Conservation (phyloP, 202 grass and related monocot species). For the Zoysia matrella region DNA sequence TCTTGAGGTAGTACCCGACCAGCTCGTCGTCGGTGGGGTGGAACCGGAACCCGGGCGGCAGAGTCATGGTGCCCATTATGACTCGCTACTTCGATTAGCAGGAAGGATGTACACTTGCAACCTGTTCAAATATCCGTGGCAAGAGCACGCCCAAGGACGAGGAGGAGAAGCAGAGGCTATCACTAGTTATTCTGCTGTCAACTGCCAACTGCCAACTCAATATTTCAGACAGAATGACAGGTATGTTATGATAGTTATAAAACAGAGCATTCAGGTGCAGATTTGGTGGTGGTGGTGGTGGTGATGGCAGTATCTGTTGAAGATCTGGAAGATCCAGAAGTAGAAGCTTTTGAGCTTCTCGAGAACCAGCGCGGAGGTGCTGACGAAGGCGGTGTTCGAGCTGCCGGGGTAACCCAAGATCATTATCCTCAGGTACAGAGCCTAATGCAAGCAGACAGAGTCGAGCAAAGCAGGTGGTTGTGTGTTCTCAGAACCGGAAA, state of each 20-base stretch:
- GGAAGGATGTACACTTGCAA: slow-evolving; percentile 25
- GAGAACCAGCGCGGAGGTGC: not conserved
- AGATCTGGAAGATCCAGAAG: slow-evolving; percentile 10
- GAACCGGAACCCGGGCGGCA: slow-evolving; percentile 83
- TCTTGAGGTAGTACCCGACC: too few species aligned
- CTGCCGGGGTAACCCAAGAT: slow-evolving; percentile 41
- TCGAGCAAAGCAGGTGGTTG: not conserved
- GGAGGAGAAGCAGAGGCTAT: not conserved
- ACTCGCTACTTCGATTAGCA: not conserved
- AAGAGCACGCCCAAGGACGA: not conserved
- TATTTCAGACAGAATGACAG: slow-evolving; percentile 40
- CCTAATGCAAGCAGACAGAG: not conserved
- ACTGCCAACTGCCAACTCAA: slow-evolving; percentile 34
- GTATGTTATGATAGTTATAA: not conserved
- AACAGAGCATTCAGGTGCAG: not conserved
- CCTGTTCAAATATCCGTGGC: slow-evolving; percentile 23
- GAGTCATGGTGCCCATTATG: too few species aligned
- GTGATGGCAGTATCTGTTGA: slow-evolving; percentile 45
- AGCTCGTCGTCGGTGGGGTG: too few species aligned
- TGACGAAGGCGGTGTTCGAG: slow-evolving; percentile 41
- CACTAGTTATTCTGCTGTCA: not conserved
- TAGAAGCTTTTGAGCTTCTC: too few species aligned
- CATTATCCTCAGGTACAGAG: slow-evolving; percentile 58
- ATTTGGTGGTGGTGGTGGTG: not conserved
- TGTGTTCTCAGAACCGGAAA: not conserved